Base-by-base conservation (phyloP, 1,284 basidiomycete species). In the Ustanciosporium gigantosporum region DNA sequence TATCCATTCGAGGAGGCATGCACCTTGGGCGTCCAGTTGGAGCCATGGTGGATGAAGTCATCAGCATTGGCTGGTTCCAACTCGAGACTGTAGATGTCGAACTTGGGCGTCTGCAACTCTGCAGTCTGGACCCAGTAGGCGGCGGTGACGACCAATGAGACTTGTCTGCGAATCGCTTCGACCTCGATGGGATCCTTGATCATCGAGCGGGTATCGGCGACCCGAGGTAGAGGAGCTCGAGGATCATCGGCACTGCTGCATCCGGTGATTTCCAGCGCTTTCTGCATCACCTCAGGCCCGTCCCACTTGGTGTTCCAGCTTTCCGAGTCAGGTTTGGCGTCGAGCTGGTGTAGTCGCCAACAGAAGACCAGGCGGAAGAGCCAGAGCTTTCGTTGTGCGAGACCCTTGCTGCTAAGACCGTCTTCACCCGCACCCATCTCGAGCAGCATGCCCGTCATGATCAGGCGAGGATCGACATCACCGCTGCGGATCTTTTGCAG, bases 361-460 rank as follows among this genome's bases (percentile, higher is more conserved):
- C 60, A 61, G 19, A 41, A 53, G 29, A 50, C 44, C 13, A 70
- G 40, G 8, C 51, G 48, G 37, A 68, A 66, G 22, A 70, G 53
- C 62, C 62, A 66, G 48, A 68, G 55, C 19, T 68, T 47, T 21
- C 56, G 52, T 59, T 65, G 38, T 7, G 23, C 42, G 22, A 57
- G 52, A 2, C 59, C 48, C n/a, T 57, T 58, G 35, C 49, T 58
- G 40, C 61, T 51, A 3, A 60, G 46, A 25, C 68, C 68, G 27
- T 70, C 68, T 41, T 70, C 68, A 20, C 59, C 57, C 7, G 66
- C 66, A 13, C 58, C 57, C 45, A 66, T 52, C 51, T 70, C 62
- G 34, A 70, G 40, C 2, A 56, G 38, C 50, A 53, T 62, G 31
- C 68, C 68, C 13, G 60, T 59, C 7, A 51, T 47, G 25, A 70